Conservation (phyloP, 2,329 filamentous ascomycete genomes). For the Stachybotrys elegans region DNA sequence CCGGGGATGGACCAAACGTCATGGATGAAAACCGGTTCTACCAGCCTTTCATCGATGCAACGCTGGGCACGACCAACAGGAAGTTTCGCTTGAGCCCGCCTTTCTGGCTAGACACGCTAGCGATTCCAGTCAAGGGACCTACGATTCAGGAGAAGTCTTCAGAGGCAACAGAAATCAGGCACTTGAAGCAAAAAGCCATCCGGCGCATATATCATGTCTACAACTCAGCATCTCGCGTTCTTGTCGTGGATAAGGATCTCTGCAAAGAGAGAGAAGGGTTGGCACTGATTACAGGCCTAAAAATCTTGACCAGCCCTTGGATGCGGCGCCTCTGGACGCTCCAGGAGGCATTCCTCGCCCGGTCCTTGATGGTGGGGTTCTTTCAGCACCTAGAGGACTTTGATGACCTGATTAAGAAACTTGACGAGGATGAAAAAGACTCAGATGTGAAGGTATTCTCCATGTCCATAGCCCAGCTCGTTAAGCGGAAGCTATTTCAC, state of each 20-base stretch:
- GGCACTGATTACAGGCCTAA: neutral
- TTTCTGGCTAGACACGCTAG: neutral
- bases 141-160: neutral
- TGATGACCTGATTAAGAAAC: neutral
- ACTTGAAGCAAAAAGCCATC: neutral
- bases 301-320: neutral
- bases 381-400: neutral
- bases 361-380: neutral
- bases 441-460: no score
- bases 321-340: neutral
- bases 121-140: neutral
- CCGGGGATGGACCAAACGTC: neutral
- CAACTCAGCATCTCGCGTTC: neutral
- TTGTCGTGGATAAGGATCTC: neutral
- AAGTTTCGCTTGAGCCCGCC: neutral
- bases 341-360: neutral
- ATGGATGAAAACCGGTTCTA: neutral
- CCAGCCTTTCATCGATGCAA: no score
- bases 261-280: neutral
- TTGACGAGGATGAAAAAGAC: neutral
- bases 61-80: neutral
- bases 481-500: neutral
- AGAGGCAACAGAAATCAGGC: no score
- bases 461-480: neutral
- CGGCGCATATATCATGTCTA: neutral